Evolutionary conservation across 106 monocot species (phyloP).

Genomic region (Platanthera zijinensis): DNA sequence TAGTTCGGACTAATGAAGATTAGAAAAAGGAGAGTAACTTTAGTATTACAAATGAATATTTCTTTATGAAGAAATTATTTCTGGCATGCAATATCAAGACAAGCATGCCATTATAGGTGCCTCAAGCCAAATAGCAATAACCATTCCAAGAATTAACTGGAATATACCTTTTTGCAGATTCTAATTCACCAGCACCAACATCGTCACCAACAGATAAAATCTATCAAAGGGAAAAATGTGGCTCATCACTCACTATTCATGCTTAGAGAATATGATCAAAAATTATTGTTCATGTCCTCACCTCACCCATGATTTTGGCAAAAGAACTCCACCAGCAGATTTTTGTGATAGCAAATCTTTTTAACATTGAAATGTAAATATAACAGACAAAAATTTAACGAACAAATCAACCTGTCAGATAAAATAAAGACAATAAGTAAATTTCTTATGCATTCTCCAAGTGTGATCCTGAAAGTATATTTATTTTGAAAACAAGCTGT

Average conservation of each 20-base stretch:
- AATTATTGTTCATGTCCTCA: constrained; percentile 21
- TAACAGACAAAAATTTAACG: not conserved
- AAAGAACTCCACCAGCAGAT: constrained; percentile 86
- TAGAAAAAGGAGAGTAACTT: not conserved
- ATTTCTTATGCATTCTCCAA: too few species aligned
- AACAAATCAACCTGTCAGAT: not conserved
- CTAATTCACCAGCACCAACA: constrained; percentile 64
- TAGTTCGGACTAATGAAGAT: too few species aligned
- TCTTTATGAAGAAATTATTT: not conserved
- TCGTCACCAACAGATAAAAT: constrained; percentile 84
- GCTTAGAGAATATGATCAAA: not conserved
- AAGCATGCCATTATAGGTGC: not conserved
- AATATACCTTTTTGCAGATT: constrained; percentile 72
- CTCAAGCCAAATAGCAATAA: not conserved
- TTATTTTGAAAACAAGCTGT: too few species aligned
- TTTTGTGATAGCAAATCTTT: constrained; percentile 27
- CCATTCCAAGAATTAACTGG: not conserved
- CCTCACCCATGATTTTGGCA: constrained; percentile 99
- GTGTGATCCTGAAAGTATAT: too few species aligned
- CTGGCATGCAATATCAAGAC: not conserved
- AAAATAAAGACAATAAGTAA: not conserved
- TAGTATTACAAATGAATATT: not conserved
- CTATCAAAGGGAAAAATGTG: constrained; percentile 20
- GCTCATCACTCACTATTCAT: not conserved
- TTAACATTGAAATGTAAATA: not conserved